Conservation (phyloP, 208 protist species). For the Ichthyophonus hoferi region DNA sequence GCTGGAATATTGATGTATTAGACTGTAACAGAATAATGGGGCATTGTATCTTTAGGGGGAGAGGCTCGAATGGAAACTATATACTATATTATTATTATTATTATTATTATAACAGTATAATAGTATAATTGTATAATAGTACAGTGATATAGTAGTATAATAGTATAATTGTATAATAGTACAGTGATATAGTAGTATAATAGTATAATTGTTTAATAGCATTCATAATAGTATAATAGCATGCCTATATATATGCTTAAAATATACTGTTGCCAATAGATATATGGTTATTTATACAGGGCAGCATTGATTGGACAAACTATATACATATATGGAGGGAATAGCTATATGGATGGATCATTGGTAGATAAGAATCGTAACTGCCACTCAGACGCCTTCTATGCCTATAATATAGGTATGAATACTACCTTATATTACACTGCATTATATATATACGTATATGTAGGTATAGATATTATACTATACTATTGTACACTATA, state of each 20-base stretch:
- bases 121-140: too few relatives aligned
- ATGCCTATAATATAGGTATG: not conserved
- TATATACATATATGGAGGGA: not conserved
- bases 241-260: not conserved
- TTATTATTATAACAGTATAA: too few relatives aligned
- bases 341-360: not conserved
- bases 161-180: too few relatives aligned
- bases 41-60: too few relatives aligned
- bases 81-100: too few relatives aligned
- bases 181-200: too few relatives aligned
- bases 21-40: too few relatives aligned
- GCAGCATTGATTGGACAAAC: not conserved
- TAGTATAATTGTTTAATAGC: too few relatives aligned
- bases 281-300: not conserved
- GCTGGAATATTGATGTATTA: too few relatives aligned
- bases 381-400: not conserved
- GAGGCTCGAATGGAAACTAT: too few relatives aligned
- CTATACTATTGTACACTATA: not conserved
- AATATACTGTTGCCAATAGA: not conserved
- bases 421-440: not conserved
- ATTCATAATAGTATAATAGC: too few relatives aligned
- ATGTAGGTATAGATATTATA: not conserved
- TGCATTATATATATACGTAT: not conserved
- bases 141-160: too few relatives aligned
- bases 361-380: not conserved